Base-by-base conservation (phyloP, 2,329 filamentous ascomycete species). In the Aurifilum marmelostoma region DNA sequence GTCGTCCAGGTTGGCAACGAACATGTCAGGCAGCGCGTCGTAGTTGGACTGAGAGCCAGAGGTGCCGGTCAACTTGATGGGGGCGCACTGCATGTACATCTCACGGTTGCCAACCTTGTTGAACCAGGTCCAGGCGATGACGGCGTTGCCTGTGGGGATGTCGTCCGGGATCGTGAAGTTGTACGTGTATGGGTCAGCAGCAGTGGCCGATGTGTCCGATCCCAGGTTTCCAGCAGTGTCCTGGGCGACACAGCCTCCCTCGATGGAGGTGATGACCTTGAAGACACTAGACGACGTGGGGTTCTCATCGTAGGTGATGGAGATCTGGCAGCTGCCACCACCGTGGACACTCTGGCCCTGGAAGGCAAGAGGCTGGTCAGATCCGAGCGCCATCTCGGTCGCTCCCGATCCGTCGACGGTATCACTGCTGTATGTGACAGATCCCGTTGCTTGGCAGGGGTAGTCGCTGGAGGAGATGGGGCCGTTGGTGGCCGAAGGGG, bases 31-130 rank as follows among this genome's bases (percentile, higher is more conserved):
- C 16, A 97, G 89, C 0, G 80, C 78, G 52, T 87, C 77, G 71
- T 90, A 86, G 72, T 87, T 87, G 1, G 83, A 79, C 67, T 88
- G 75, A 58, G 79, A 78, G 65, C 86, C 86, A 0, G 80, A 80
- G 0, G 71, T 73, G 11, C 87, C 87, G 0, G 87, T 87, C 32
- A 98, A 84, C 0, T 84, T 86, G 62, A 97, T 79, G 0, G 92
- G 88, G 0, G 91, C 93, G 74, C 95, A 99, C 85, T 97, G 97
- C 94, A 97, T 97, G 85, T 98, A 97, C 86, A 97, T 93, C 78
- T 98, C 96, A 0, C 94, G 90, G 82, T 97, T 97, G 2, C 96
- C 96, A 12, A 97, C 76, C 70, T 91, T 91, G 83, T 98, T 98
- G 80, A 97, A 89, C 96, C 96, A 98, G 0, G 93, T 93, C 94